A percentile compares a stretch with the other conserved stretches of the same genome.
Evolutionary conservation across 1,284 basidiomycete genomes (phyloP).

Genomic region (Sporisorium reilianum): DNA sequence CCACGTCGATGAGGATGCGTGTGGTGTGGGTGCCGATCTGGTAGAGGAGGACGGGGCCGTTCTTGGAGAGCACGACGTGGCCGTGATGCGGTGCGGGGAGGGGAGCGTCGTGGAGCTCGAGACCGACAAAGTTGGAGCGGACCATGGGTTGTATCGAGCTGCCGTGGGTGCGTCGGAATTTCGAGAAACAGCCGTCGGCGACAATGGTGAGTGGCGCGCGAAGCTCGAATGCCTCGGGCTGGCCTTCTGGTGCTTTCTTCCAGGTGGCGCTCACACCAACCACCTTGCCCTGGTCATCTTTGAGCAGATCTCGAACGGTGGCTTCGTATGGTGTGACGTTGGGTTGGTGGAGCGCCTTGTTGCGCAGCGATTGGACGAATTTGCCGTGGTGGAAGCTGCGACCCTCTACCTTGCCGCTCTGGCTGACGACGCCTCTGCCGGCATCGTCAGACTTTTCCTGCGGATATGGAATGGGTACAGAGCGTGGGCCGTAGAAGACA

Average conservation of each 20-base stretch:
- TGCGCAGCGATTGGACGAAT: slow-evolving; percentile 84
- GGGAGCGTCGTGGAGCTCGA: slow-evolving; percentile 79
- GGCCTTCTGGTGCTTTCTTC: slow-evolving; percentile 38
- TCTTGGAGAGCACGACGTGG: slow-evolving; percentile 80
- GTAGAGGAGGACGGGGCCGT: slow-evolving; percentile 88
- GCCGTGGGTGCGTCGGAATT: slow-evolving; percentile 75
- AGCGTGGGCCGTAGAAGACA: slow-evolving; percentile 76
- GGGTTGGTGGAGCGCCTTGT: slow-evolving; percentile 73
- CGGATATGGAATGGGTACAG: slow-evolving; percentile 90
- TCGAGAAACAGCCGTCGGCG: slow-evolving; percentile 95
- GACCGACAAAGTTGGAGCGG: slow-evolving; percentile 84
- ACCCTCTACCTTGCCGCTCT: slow-evolving; percentile 72
- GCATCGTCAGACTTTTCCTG: slow-evolving; percentile 66
- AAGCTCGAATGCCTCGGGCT: slow-evolving; percentile 60
- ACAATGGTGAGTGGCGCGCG: slow-evolving; percentile 85
- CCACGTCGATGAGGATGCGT: slow-evolving; percentile 92
- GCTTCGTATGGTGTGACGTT: slow-evolving; percentile 61
- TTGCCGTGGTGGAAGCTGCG: slow-evolving; percentile 94
- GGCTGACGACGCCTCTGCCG: slow-evolving; percentile 43
- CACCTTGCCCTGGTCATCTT: slow-evolving; percentile 45
- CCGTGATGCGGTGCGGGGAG: slow-evolving; percentile 87
- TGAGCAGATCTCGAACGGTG: slow-evolving; percentile 59
- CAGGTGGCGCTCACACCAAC: slow-evolving; percentile 53
- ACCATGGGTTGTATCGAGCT: slow-evolving; percentile 73
- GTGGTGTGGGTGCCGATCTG: slow-evolving; percentile 83